Evolutionary conservation across 306 rosid species (phyloP).

Genomic region (Casuarina glauca): DNA sequence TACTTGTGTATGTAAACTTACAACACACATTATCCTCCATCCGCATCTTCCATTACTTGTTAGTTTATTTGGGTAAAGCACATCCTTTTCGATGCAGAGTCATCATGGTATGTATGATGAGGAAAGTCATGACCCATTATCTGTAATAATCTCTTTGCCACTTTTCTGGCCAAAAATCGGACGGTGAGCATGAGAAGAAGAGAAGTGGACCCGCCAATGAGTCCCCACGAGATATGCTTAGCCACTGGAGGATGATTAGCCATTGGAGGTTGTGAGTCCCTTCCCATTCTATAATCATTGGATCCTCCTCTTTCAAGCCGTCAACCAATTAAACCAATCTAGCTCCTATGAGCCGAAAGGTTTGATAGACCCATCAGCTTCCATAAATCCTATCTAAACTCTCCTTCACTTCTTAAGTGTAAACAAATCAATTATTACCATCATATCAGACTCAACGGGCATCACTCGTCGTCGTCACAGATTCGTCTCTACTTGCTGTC

Average conservation of each 20-base stretch:
- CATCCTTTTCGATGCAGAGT: neutral
- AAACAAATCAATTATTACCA: neutral
- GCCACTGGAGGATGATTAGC: neutral
- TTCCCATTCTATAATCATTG: neutral
- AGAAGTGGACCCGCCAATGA: neutral
- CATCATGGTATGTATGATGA: neutral
- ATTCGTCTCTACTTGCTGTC: neutral
- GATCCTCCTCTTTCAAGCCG: neutral
- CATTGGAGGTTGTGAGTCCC: neutral
- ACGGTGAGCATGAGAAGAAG: neutral
- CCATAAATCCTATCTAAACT: neutral
- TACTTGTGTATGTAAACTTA: no score
- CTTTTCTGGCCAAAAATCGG: neutral
- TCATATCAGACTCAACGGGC: neutral
- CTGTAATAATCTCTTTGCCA: neutral
- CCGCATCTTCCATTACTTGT: neutral
- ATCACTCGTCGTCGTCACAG: neutral
- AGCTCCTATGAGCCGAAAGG: neutral
- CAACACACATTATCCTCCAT: neutral
- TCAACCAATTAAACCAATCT: neutral
- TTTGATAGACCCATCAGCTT: neutral
- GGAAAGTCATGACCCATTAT: neutral
- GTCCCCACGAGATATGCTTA: neutral
- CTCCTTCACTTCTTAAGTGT: neutral
- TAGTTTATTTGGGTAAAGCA: no score